Evolutionary conservation across 768 basidiomycete genomes (phyloP).

Genomic region (Sistotremastrum niveocremeum): DNA sequence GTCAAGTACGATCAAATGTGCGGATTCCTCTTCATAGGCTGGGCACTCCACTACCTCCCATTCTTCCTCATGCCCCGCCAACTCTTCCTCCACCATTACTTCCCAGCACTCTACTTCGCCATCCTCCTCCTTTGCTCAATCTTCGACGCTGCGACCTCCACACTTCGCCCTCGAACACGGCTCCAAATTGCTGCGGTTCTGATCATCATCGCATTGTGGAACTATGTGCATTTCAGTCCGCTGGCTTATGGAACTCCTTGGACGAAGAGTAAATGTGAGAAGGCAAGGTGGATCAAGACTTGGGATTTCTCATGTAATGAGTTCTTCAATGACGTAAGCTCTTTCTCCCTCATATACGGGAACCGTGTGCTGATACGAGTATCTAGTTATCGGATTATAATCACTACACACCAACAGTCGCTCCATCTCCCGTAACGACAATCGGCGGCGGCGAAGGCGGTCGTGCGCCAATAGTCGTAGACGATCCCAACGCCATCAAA

Average conservation of each 20-base stretch:
- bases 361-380: not conserved
- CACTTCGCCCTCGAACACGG: slow-evolving; percentile 59
- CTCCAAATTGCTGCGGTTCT: slow-evolving; percentile 72
- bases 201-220: slow-evolving; percentile 60
- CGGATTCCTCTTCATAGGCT: slow-evolving; percentile 85
- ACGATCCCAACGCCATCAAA: slow-evolving; percentile 12
- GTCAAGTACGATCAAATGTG: slow-evolving; percentile 86
- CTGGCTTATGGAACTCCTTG: slow-evolving; percentile 74
- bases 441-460: slow-evolving; percentile 42
- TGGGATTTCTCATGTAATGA: slow-evolving; percentile 93
- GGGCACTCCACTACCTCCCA: slow-evolving; percentile 87
- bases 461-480: slow-evolving; percentile 39
- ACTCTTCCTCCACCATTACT: slow-evolving; percentile 95
- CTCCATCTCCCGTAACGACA: slow-evolving; percentile 26
- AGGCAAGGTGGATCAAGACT: slow-evolving; percentile 74
- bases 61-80: slow-evolving; percentile 98
- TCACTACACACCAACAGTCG: slow-evolving; percentile 32
- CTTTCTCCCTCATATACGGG: not conserved
- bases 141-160: slow-evolving; percentile 79
- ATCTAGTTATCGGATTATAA: slow-evolving; percentile 28
- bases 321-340: slow-evolving; percentile 52
- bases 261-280: slow-evolving; percentile 69
- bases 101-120: slow-evolving; percentile 93
- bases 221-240: slow-evolving; percentile 68
- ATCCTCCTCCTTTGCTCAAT: slow-evolving; percentile 61